These are phyloP conservation scores for Phytopythium sindhum DNA, from an alignment of 352 stramenopile genomes.

Conservation along the genomic window DNA sequence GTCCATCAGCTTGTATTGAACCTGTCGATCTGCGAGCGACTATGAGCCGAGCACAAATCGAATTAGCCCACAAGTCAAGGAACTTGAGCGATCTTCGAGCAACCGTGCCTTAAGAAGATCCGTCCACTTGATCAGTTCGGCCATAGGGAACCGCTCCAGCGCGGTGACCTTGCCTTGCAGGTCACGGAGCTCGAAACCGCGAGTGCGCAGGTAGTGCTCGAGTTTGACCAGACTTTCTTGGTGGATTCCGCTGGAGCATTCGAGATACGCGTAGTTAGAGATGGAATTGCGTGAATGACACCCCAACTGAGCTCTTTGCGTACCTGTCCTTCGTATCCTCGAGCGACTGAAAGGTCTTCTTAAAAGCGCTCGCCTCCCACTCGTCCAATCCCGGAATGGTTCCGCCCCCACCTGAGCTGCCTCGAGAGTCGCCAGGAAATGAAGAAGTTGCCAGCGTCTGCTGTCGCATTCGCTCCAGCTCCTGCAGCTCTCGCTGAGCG, in stretches of 20 bases:
- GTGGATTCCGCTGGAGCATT: slow-evolving; percentile 15
- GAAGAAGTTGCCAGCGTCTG: slow-evolving; percentile 3
- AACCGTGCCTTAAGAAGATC: slow-evolving; percentile 17
- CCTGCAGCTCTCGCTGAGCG: slow-evolving; percentile 35
- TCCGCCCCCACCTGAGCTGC: slow-evolving; percentile 11
- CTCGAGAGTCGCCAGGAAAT: slow-evolving; percentile 8
- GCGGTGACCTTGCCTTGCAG: not conserved
- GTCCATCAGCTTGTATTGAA: slow-evolving; percentile 28
- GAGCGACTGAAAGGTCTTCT: slow-evolving; percentile 45
- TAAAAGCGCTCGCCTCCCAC: slow-evolving; percentile 48
- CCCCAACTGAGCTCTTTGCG: not conserved
- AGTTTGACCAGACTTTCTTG: slow-evolving; percentile 9
- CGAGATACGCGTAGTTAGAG: not conserved
- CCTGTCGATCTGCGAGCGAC: slow-evolving; percentile 23
- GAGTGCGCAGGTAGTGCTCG: slow-evolving; percentile 18
- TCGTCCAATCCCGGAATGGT: slow-evolving; percentile 29
- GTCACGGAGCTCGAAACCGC: slow-evolving; percentile 13
- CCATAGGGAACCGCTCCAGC: not conserved
- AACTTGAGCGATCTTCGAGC: not conserved
- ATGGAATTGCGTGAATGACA: too few relatives aligned
- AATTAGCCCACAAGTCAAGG: not conserved
- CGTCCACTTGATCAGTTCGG: slow-evolving; percentile 11
- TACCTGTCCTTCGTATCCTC: slow-evolving; percentile 42
- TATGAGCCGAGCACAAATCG: not conserved
- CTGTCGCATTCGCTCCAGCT: slow-evolving; percentile 34